Evolutionary conservation across 306 rosid genomes (phyloP).

Genomic region (Herpetospermum pedunculosum): DNA sequence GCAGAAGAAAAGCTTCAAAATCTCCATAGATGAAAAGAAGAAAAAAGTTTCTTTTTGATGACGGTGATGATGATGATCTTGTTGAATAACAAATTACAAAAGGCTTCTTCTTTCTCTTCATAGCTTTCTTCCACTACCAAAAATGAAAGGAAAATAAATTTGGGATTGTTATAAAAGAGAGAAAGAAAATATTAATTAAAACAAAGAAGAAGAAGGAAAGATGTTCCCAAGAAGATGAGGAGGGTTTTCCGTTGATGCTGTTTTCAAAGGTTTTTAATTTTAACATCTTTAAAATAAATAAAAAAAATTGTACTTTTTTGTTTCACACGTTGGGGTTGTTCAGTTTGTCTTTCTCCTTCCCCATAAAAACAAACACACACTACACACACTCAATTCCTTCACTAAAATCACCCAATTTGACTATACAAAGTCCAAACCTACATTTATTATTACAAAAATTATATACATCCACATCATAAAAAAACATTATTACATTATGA

Average conservation of each 20-base stretch:
- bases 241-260: constrained; percentile 15
- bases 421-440: too few relatives aligned
- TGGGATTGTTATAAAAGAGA: not conserved
- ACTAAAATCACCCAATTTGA: not conserved
- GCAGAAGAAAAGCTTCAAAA: not conserved
- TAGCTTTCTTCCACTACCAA: not conserved
- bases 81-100: not conserved
- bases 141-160: not conserved
- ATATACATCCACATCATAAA: too few relatives aligned
- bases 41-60: too few relatives aligned
- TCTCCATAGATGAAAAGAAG: not conserved
- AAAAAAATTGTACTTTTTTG: too few relatives aligned
- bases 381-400: not conserved
- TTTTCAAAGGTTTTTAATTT: constrained; percentile 17
- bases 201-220: not conserved
- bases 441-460: too few relatives aligned
- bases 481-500: not conserved
- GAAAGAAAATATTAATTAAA: not conserved
- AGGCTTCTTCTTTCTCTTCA: constrained; percentile 1
- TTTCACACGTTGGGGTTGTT: constrained; percentile 9
- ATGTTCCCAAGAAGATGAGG: constrained; percentile 12
- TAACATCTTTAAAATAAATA: too few relatives aligned
- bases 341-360: not conserved
- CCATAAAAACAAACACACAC: not conserved
- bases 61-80: not conserved